Evolutionary conservation across 495 filamentous ascomycete species (phyloP).

Genomic region (Penicillium herquei): DNA sequence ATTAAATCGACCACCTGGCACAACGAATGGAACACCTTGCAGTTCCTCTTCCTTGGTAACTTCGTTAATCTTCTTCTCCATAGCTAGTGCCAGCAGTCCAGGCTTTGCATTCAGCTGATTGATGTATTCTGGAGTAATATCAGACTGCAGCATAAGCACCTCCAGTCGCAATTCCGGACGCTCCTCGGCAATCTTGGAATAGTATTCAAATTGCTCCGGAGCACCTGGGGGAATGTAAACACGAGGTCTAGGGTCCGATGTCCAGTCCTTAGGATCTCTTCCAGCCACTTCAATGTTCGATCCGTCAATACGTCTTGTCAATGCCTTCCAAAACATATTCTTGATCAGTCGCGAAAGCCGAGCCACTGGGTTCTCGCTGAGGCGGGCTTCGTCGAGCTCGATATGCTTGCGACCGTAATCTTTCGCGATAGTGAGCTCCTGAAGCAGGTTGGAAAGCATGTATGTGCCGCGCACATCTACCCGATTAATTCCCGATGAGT

Average conservation of each 20-base stretch:
- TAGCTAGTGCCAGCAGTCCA: slow-evolving; percentile 83
- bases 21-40: slow-evolving; percentile 86
- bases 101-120: slow-evolving; percentile 76
- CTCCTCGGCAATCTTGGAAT: slow-evolving; percentile 68
- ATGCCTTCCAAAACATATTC: slow-evolving; percentile 82
- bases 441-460: slow-evolving; percentile 90
- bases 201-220: slow-evolving; percentile 87
- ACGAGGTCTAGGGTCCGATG: slow-evolving; percentile 78
- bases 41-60: slow-evolving; percentile 63
- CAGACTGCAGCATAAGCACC: slow-evolving; percentile 69
- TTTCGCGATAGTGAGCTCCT: slow-evolving; percentile 88
- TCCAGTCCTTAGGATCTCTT: slow-evolving; percentile 88
- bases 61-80: slow-evolving; percentile 70
- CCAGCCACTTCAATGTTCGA: slow-evolving; percentile 83
- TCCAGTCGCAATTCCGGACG: slow-evolving; percentile 82
- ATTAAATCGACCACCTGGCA: slow-evolving; percentile 95
- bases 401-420: slow-evolving; percentile 80
- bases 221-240: slow-evolving; percentile 87
- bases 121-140: slow-evolving; percentile 73
- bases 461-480: slow-evolving; percentile 92
- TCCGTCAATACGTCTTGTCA: slow-evolving; percentile 86
- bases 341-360: slow-evolving; percentile 82
- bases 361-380: slow-evolving; percentile 90
- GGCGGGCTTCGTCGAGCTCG: slow-evolving; percentile 78
- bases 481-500: slow-evolving; percentile 76